Base-by-base conservation (phyloP, 345 rosid genomes). In the Hibiscus mutabilis region DNA sequence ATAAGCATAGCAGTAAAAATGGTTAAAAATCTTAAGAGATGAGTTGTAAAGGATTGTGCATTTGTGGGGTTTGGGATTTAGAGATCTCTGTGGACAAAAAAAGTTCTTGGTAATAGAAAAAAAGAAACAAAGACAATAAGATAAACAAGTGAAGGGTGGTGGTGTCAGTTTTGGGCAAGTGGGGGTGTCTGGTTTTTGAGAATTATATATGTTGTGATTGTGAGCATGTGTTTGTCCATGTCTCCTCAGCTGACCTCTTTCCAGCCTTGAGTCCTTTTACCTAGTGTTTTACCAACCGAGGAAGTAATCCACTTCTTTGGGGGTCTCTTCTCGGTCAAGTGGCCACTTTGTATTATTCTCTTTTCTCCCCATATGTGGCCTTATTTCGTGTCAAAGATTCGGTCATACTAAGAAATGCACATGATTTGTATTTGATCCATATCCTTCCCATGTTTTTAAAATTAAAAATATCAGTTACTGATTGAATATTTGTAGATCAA, bases 131-230 rank as follows among this genome's bases (percentile, higher is more conserved):
- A 49, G 31, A 63, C 27, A 74, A 75, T 68, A 74, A 24, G 57
- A 79, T 66, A 76, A 75, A 81, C 71, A 81, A 79, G 40, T 73
- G 24, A 69, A 76, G 40, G 76, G 82, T 80, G 76, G 82, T 81
- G 79, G 90, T 86, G 96, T 86, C 87, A 85, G 87, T 82, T 64
- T 80, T 79, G 79, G 77, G 89, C 85, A 79, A 82, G 86, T 86
- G 90, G 87, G 90, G 60, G 77, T 86, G 85, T 86, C 76, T 80
- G 79, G 69, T 55, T 66, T 67, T 58, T 75, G 71, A 59, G 61
- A 73, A 76, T 81, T 74, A 78, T 82, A 72, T 56, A 80, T 82
- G 52, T 77, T 63, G 49, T 25, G 66, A 33, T 72, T 27, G 29
- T 37, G 42, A 37, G 42, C 76, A 82, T 78, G 79, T 58, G 59